Conservation (phyloP, 2,329 filamentous ascomycete genomes). For the Cytospora chrysosperma region DNA sequence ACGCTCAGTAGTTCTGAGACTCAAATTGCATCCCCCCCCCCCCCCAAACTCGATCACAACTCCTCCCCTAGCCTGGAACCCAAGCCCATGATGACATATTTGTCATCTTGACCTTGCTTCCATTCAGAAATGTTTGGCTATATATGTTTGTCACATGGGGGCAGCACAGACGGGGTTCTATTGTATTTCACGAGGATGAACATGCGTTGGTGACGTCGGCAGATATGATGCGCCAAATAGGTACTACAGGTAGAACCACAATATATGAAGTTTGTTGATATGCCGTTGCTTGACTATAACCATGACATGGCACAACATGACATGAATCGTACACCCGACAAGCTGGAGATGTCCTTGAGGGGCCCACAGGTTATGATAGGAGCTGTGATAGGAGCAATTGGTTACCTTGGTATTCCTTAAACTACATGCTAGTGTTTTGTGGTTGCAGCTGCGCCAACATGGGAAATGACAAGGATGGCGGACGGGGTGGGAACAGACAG, state of each 20-base stretch:
- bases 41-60: too few species aligned
- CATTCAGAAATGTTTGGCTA: too few species aligned
- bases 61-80: neutral
- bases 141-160: neutral
- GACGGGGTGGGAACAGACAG: neutral
- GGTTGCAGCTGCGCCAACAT: neutral
- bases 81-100: neutral
- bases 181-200: neutral
- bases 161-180: neutral
- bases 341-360: too few species aligned
- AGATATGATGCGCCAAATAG: neutral
- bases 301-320: neutral
- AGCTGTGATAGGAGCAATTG: neutral
- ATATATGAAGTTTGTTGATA: neutral
- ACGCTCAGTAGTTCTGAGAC: slow-evolving; percentile 18
- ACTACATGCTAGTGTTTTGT: neutral
- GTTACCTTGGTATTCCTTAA: neutral
- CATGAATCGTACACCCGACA: neutral
- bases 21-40: neutral
- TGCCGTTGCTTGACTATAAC: neutral
- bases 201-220: neutral
- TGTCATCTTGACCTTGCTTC: neutral
- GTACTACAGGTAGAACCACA: neutral
- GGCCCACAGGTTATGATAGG: too few species aligned
- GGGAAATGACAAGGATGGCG: neutral